Conservation (phyloP, 495 filamentous ascomycete species). For the Aspergillus incahuasiensis region DNA sequence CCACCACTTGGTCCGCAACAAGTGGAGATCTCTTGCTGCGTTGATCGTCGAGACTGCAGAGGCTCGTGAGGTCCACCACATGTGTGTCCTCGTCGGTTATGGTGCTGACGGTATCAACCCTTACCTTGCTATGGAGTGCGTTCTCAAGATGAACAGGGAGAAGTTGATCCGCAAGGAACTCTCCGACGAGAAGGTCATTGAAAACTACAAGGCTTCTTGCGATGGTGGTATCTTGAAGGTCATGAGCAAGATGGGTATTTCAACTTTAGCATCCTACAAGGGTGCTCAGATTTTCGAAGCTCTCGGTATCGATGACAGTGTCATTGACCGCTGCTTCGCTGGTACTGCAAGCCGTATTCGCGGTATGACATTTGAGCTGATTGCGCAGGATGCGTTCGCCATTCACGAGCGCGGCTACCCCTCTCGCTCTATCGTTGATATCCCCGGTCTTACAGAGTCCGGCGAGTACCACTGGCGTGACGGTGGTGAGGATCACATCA, state of each 20-base stretch:
- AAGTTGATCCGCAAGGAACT: conserved; percentile 89
- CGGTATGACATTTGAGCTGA: conserved; percentile 92
- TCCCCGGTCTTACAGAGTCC: conserved; percentile 85
- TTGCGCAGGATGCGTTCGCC: conserved; percentile 94
- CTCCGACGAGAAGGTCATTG: conserved; percentile 76
- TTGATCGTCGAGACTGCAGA: conserved; percentile 92
- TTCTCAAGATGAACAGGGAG: conserved; percentile 97
- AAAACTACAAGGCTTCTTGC: conserved; percentile 97
- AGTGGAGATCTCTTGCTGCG: conserved; percentile 88
- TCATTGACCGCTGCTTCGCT: conserved; percentile 95
- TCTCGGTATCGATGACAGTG: conserved; percentile 91
- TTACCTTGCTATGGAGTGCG: conserved; percentile 96
- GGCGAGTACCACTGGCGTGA: conserved; percentile 99
- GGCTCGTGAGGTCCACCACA: conserved; percentile 97
- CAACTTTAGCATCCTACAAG: conserved; percentile 96
- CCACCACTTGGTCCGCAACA: conserved; percentile 94
- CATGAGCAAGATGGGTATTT: conserved; percentile 99
- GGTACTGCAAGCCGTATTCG: conserved; percentile 95
- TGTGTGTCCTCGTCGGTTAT: conserved; percentile 96
- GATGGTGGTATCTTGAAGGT: conserved; percentile 98
- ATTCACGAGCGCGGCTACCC: conserved; percentile 96
- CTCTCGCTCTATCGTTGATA: conserved; percentile 68
- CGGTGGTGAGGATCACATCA: conserved; percentile 96
- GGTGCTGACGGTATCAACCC: conserved; percentile 96
- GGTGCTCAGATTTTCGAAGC: conserved; percentile 99